phyloP scores from a whole-genome alignment of 2,329 filamentous ascomycete genomes.

The Penicillium sp. region DNA sequence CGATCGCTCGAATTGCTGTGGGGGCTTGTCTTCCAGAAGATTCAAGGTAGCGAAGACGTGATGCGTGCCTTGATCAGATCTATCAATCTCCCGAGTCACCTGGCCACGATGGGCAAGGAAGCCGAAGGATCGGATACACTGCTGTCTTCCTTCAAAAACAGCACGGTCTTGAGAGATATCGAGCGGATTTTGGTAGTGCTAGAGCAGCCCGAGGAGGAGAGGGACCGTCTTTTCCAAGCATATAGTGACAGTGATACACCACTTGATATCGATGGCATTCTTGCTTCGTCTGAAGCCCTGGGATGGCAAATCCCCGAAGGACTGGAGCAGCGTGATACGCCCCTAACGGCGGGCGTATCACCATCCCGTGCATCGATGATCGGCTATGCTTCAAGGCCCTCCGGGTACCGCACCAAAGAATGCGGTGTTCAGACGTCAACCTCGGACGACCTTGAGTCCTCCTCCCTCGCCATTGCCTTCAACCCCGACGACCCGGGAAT shows the following conservation, averaged over 20 bases:
- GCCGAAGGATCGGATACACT: slow-evolving; percentile 55
- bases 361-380: slow-evolving; percentile 25
- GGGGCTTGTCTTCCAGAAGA: slow-evolving; percentile 64
- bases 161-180: slow-evolving; percentile 61
- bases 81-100: slow-evolving; percentile 39
- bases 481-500: slow-evolving; percentile 8
- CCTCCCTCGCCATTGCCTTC: slow-evolving; percentile 2
- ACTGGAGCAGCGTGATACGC: slow-evolving; percentile 18
- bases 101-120: slow-evolving; percentile 40
- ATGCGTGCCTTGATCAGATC: slow-evolving; percentile 56
- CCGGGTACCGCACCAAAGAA: slow-evolving; percentile 23
- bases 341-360: slow-evolving; percentile 22
- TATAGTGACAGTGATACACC: slow-evolving; percentile 28
- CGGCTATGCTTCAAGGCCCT: slow-evolving; percentile 10
- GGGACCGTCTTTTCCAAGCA: slow-evolving; percentile 27
- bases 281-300: slow-evolving; percentile 30
- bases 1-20: slow-evolving; percentile 68
- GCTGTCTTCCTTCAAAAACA: slow-evolving; percentile 63
- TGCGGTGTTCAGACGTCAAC: slow-evolving; percentile 27
- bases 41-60: slow-evolving; percentile 58
- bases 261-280: slow-evolving; percentile 29
- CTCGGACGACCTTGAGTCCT: slow-evolving; percentile 1
- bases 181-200: slow-evolving; percentile 57
- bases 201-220: slow-evolving; percentile 40
- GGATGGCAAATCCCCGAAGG: slow-evolving; percentile 36